phyloP scores from a whole-genome alignment of 352 stramenopile genomes.

The Phytopythium cucurbitacearum region DNA sequence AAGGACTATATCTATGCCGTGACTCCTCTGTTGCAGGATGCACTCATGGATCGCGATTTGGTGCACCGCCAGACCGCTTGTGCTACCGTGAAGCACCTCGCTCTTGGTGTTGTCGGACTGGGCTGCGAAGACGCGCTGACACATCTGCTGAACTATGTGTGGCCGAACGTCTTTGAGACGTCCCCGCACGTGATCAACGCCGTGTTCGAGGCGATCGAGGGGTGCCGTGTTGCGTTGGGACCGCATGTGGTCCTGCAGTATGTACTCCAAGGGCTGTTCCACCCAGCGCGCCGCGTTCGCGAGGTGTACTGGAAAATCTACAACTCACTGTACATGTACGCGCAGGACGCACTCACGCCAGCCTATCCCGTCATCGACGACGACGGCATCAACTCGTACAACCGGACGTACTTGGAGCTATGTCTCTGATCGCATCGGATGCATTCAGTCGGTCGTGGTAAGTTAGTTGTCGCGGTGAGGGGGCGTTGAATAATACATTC shows the following conservation, averaged over 20 bases:
- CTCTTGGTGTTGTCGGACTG: conserved; percentile 94
- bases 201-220: conserved; percentile 97
- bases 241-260: conserved; percentile 97
- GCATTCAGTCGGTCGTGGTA: too few species aligned
- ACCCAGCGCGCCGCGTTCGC: conserved; percentile 96
- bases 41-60: conserved; percentile 98
- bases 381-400: conserved; percentile 95
- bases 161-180: conserved; percentile 99
- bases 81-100: conserved; percentile 97
- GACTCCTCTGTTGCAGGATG: conserved; percentile 97
- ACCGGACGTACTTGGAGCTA: conserved; percentile 92
- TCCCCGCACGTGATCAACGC: conserved; percentile 98
- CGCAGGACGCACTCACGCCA: conserved; percentile 95
- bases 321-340: conserved; percentile 99
- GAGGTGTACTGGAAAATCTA: conserved; percentile 99
- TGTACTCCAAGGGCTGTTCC: conserved; percentile 97
- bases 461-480: too few species aligned
- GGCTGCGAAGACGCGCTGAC: conserved; percentile 98
- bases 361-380: conserved; percentile 96
- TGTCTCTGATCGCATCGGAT: conserved; percentile 36
- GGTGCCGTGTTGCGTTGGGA: conserved; percentile 94
- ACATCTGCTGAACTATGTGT: conserved; percentile 99
- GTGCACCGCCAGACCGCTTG: conserved; percentile 98
- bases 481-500: too few species aligned
- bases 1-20: conserved; percentile 99